These are phyloP conservation scores for Pugionium cornutum DNA, from an alignment of 345 rosid genomes.

Conservation along the genomic window DNA sequence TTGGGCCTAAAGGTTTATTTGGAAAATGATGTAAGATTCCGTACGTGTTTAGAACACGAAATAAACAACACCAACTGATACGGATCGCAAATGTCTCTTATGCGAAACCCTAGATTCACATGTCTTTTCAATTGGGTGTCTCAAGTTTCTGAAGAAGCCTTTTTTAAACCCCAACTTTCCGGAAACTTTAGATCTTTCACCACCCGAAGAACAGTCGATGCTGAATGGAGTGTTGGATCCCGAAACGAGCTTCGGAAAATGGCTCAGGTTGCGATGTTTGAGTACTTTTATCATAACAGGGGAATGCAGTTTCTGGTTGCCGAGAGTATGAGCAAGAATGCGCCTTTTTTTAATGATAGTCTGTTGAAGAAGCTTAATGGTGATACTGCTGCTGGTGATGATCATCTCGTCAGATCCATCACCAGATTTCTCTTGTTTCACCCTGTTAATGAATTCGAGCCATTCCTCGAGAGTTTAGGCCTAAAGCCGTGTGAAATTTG, in stretches of 20 bases:
- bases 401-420: constrained; percentile 40
- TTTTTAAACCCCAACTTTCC: constrained; percentile 16
- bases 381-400: constrained; percentile 21
- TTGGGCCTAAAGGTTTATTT: no score
- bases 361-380: constrained; percentile 45
- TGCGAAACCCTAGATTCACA: constrained; percentile 42
- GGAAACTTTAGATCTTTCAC: constrained; percentile 51
- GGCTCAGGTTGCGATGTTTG: constrained; percentile 67
- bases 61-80: no score
- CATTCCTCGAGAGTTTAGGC: constrained; percentile 85
- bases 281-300: constrained; percentile 69
- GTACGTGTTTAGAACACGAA: no score
- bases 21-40: no score
- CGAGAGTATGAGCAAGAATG: constrained; percentile 66
- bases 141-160: constrained; percentile 35
- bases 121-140: constrained; percentile 52
- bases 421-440: constrained; percentile 59
- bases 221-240: constrained; percentile 4
- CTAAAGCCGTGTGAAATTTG: constrained; percentile 51
- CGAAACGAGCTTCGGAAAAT: constrained; percentile 31
- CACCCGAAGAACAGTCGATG: constrained; percentile 29
- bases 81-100: constrained; percentile 39
- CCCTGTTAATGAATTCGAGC: constrained; percentile 92
- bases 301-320: constrained; percentile 60
- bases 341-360: constrained; percentile 59